Evolutionary conservation across 768 basidiomycete genomes (phyloP).

Genomic region (Paxillus rubicundulus): DNA sequence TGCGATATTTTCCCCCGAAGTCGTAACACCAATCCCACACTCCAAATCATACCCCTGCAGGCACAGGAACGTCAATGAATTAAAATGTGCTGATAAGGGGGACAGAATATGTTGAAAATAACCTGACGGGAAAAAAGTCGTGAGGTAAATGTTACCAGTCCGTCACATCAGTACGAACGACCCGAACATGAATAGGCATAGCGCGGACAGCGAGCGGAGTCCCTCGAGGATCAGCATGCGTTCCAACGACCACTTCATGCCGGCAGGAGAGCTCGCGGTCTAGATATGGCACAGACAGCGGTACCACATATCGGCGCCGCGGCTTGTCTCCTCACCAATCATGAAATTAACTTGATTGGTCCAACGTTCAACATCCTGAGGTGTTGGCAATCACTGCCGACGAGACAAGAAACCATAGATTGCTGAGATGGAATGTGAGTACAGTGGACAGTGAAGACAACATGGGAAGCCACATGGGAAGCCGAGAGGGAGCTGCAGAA

Average conservation of each 20-base stretch:
- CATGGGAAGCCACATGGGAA: slow-evolving; percentile 9
- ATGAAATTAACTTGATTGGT: background rate
- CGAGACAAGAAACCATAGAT: background rate
- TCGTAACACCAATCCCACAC: slow-evolving; percentile 16
- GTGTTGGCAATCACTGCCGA: background rate
- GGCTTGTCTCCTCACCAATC: background rate
- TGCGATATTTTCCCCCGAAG: slow-evolving; percentile 6
- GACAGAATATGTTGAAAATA: slow-evolving; percentile 8
- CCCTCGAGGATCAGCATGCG: background rate
- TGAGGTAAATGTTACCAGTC: background rate
- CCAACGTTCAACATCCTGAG: background rate
- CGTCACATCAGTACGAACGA: slow-evolving; percentile 3
- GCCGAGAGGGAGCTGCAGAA: slow-evolving; percentile 3
- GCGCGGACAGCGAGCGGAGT: background rate
- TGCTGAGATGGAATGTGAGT: slow-evolving; percentile 10
- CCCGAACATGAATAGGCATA: background rate
- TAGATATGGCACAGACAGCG: background rate
- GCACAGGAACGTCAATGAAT: slow-evolving; percentile 7
- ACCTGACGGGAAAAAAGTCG: background rate
- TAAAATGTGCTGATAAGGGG: slow-evolving; percentile 10
- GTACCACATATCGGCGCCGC: background rate
- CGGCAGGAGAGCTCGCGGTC: background rate
- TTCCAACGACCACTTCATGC: background rate
- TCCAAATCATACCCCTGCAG: background rate
- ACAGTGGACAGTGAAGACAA: slow-evolving; percentile 14